Percentiles rank a stretch among this genome's conserved stretches.
These are phyloP conservation scores for Medicago truncatula DNA, from an alignment of 306 rosid species.

Conservation along the genomic window DNA sequence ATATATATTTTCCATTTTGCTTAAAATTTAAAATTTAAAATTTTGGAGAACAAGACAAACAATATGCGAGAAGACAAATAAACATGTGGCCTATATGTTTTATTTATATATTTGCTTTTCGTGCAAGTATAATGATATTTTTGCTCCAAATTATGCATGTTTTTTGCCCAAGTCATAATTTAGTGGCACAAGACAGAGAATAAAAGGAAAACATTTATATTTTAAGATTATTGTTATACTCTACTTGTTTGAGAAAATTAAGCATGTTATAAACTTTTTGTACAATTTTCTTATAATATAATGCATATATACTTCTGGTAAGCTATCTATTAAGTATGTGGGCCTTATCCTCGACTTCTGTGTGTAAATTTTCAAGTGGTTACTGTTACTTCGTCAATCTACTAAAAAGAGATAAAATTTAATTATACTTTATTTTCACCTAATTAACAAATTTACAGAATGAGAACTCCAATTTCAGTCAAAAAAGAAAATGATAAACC, in stretches of 20 bases:
- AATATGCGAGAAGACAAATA: too few species aligned
- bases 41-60: too few species aligned
- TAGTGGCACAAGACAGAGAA: neutral
- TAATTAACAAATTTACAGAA: too few species aligned
- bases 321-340: constrained; percentile 24
- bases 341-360: too few species aligned
- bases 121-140: constrained; percentile 48
- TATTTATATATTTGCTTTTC: constrained; percentile 45
- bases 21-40: too few species aligned
- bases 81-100: neutral
- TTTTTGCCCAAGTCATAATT: constrained; percentile 6
- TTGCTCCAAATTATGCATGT: constrained; percentile 15
- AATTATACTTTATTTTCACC: too few species aligned
- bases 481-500: too few species aligned
- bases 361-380: too few species aligned
- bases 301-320: neutral
- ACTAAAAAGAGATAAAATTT: too few species aligned
- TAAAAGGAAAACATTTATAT: neutral
- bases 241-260: neutral
- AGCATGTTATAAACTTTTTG: neutral
- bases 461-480: too few species aligned
- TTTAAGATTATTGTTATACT: neutral
- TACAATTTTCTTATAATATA: neutral
- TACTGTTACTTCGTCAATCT: too few species aligned
- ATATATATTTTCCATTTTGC: too few species aligned